Base-by-base conservation (phyloP, 1,284 basidiomycete species). In the Ustilago loliicola region DNA sequence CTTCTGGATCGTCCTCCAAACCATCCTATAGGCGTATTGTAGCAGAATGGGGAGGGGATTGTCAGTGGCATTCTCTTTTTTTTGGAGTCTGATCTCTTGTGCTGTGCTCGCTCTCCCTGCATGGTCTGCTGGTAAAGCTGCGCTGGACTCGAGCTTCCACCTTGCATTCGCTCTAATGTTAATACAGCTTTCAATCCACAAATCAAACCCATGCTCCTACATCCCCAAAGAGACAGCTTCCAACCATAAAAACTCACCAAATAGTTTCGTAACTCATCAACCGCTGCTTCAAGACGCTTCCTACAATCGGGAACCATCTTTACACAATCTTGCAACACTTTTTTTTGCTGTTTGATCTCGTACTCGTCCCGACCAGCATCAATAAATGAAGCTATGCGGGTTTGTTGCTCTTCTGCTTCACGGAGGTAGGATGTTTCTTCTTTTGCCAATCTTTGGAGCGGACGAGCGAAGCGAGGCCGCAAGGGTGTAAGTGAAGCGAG, bases 301-400 rank as follows among this genome's bases (percentile, higher is more conserved):
- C 66, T 58, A 23, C 80, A 80, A 52, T 83, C 81, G 2, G 81
- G 81, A 19, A 83, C 69, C 81, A 83, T 83, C 40, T 83, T 80
- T 9, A 68, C 47, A 27, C 72, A 71, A 56, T 83, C 81, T 51
- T 69, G 17, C 1, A 82, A 56, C 0, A 83, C 80, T 34, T 75
- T 55, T 15, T 64, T 58, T 76, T 72, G 40, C 29, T 83, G 79
- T 34, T 77, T 80, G 23, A 83, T 53, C 42, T 83, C 76, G 58
- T 80, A 82, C 47, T 80, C 80, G 30, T 82, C 81, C 19, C 62
- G 61, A 3, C 76, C 80, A 5, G 69, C 63, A n/a, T 70, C 70
- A 62, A 74, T 53, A 29, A 68, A 75, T n/a, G 19, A 21, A 61
- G 59, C 15, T 66, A 80, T 71, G 0, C 75, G 73, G 5, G 15